Evolutionary conservation across 768 basidiomycete species (phyloP).

Genomic region (Fomitopsis pulvina): DNA sequence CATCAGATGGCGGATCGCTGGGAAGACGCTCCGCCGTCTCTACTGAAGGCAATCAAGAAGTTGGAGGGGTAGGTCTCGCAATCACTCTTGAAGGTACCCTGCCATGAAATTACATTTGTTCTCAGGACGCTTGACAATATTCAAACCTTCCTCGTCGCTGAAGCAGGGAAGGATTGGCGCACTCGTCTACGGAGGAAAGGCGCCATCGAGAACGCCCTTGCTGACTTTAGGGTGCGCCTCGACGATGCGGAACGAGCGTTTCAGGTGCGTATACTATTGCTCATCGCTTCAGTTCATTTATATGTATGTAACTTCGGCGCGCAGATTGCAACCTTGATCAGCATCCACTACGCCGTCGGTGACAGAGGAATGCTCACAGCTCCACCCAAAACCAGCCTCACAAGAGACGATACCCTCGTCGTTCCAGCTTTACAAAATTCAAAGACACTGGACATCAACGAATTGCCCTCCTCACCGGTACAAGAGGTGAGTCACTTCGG

Average conservation of each 20-base stretch:
- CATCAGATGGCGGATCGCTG: constrained; percentile 39
- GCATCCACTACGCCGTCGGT: constrained; percentile 37
- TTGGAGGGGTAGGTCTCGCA: constrained; percentile 33
- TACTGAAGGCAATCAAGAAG: constrained; percentile 33
- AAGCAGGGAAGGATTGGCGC: constrained; percentile 35
- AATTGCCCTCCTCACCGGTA: constrained; percentile 4
- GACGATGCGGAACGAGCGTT: constrained; percentile 42
- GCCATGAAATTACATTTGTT: background rate
- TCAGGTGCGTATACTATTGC: constrained; percentile 27
- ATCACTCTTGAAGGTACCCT: background rate
- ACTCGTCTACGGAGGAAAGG: constrained; percentile 33
- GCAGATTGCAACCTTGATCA: constrained; percentile 41
- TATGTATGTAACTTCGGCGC: background rate
- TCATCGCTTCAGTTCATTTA: background rate
- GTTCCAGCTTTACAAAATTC: no score
- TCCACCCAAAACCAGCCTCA: no score
- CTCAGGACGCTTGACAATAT: constrained; percentile 33
- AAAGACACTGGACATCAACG: constrained; percentile 3
- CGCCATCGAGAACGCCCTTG: constrained; percentile 34
- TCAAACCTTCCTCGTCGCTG: constrained; percentile 31
- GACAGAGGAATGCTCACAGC: constrained; percentile 1
- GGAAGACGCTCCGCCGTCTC: constrained; percentile 34
- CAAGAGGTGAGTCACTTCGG: background rate
- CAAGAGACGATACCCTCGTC: no score
- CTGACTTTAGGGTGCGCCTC: constrained; percentile 26